Conservation (phyloP, 805 yeast species). For the Naumovozyma castellii region DNA sequence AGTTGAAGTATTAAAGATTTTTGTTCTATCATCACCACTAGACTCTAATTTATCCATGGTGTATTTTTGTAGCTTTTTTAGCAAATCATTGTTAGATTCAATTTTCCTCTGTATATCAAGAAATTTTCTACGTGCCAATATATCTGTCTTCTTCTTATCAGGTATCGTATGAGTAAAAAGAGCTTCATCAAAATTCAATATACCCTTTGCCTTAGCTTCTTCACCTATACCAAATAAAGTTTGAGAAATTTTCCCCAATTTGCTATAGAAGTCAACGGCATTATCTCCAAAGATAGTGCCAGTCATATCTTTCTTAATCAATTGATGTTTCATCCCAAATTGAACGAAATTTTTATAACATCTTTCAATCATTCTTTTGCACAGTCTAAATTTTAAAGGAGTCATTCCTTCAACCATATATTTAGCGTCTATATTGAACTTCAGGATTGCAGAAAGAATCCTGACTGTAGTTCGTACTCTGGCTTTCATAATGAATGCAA, state of each 20-base stretch:
- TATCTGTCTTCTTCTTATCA: slow-evolving; percentile 16
- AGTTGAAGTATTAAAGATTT: slow-evolving; percentile 29
- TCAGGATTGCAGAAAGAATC: slow-evolving; percentile 49
- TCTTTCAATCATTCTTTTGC: slow-evolving; percentile 56
- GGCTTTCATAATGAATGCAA: slow-evolving; percentile 52
- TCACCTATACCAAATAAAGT: slow-evolving; percentile 29
- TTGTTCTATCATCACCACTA: slow-evolving; percentile 7
- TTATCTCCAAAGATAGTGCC: background rate
- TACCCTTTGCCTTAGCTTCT: slow-evolving; percentile 29
- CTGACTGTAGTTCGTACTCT: slow-evolving; percentile 52
- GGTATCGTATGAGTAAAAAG: slow-evolving; percentile 15
- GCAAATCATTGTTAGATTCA: slow-evolving; percentile 4
- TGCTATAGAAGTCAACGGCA: slow-evolving; percentile 19
- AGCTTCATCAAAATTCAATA: slow-evolving; percentile 20
- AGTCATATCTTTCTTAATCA: slow-evolving; percentile 21
- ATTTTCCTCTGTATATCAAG: background rate
- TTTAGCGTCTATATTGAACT: slow-evolving; percentile 51
- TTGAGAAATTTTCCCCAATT: slow-evolving; percentile 27
- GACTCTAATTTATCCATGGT: slow-evolving; percentile 17
- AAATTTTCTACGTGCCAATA: background rate
- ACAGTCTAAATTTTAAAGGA: slow-evolving; percentile 38
- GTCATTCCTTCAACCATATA: slow-evolving; percentile 37
- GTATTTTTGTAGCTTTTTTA: slow-evolving; percentile 21
- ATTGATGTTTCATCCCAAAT: slow-evolving; percentile 32
- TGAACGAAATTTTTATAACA: slow-evolving; percentile 39